Evolutionary conservation across 345 rosid species (phyloP).

Genomic region (Eucalyptus regnans): DNA sequence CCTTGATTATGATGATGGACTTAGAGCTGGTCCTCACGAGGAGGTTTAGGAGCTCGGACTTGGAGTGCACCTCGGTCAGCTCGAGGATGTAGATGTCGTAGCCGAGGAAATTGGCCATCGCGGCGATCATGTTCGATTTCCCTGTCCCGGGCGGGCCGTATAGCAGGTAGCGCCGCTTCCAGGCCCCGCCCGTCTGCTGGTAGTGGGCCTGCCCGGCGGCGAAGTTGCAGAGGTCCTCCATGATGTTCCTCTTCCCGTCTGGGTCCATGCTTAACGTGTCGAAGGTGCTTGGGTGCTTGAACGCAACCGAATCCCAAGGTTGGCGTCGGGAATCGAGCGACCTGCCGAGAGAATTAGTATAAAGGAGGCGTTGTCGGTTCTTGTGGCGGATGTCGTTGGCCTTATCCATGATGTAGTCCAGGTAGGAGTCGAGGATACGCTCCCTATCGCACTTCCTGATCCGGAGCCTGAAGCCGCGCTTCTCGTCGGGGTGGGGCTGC

Average conservation of each 20-base stretch:
- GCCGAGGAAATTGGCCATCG: no score
- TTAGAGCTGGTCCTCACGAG: constrained; percentile 81
- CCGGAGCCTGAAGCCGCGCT: constrained; percentile 61
- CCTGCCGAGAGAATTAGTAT: constrained; percentile 72
- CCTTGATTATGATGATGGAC: constrained; percentile 81
- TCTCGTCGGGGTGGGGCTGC: constrained; percentile 84
- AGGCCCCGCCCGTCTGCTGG: constrained; percentile 13
- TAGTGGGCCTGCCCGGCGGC: background rate
- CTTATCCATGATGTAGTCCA: constrained; percentile 44
- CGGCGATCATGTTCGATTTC: no score
- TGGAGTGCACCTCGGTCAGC: constrained; percentile 78
- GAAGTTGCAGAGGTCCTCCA: constrained; percentile 20
- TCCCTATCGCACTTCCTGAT: constrained; percentile 54
- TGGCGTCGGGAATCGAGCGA: no score
- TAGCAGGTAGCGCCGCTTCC: constrained; percentile 19
- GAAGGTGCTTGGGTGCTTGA: constrained; percentile 72
- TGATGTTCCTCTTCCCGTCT: constrained; percentile 36
- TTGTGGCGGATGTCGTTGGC: constrained; percentile 57
- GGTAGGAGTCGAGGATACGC: constrained; percentile 37
- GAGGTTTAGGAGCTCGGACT: constrained; percentile 69
- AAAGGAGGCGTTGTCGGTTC: constrained; percentile 55
- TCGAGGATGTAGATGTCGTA: constrained; percentile 28
- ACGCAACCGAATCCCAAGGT: background rate
- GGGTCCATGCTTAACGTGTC: constrained; percentile 84
- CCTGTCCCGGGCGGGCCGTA: fast-evolving